A percentile compares a stretch with the other conserved stretches of the same genome.
Evolutionary conservation across 169 alveolate species (phyloP).

Genomic region (Cryptosporidium viatorum): DNA sequence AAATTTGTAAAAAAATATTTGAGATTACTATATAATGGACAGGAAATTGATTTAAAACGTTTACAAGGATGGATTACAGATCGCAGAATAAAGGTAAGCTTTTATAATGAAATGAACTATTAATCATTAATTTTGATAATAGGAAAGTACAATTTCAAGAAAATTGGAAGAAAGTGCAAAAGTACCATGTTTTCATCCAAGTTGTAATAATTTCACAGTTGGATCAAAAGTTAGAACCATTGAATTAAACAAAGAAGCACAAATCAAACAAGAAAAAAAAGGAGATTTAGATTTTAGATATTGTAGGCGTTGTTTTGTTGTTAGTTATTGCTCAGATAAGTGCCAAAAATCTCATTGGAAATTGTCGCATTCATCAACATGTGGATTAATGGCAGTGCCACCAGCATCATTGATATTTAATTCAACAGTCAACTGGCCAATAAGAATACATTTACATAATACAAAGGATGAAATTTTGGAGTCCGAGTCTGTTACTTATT

Average conservation of each 20-base stretch:
- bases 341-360: conserved; percentile 73
- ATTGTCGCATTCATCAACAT: conserved; percentile 60
- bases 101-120: not conserved
- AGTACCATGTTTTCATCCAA: conserved; percentile 73
- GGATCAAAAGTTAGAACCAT: conserved; percentile 53
- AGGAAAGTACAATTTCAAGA: conserved; percentile 63
- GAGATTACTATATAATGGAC: conserved; percentile 25
- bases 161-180: conserved; percentile 56
- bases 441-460: conserved; percentile 52
- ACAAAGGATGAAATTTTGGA: conserved; percentile 31
- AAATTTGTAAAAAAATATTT: conserved; percentile 39
- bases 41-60: conserved; percentile 31
- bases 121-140: not conserved
- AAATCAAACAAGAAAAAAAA: not conserved
- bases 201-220: conserved; percentile 54
- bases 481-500: conserved; percentile 45
- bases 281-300: conserved; percentile 64
- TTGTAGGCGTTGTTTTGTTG: conserved; percentile 70
- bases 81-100: conserved; percentile 68
- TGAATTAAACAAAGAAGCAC: not conserved
- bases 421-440: conserved; percentile 75
- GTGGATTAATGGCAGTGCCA: conserved; percentile 71
- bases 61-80: conserved; percentile 73
- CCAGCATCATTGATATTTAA: conserved; percentile 54
- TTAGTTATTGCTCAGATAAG: conserved; percentile 62